Evolutionary conservation across 352 stramenopile species (phyloP).

Genomic region (Phytophthora sansomeana): DNA sequence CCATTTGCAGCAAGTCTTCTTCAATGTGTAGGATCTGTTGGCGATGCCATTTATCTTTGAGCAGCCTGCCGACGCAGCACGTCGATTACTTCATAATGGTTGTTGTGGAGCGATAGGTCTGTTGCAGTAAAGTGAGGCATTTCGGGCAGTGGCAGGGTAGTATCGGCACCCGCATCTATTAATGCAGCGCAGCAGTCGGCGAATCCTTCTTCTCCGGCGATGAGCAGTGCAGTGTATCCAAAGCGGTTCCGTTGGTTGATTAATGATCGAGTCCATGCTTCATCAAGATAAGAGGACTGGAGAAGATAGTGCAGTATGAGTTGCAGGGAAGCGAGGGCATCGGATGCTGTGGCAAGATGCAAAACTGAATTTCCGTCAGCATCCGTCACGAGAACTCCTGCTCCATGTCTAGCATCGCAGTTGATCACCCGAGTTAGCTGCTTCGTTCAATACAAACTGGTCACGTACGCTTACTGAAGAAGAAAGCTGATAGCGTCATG

Average conservation of each 20-base stretch:
- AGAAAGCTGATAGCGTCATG: conserved; percentile 21
- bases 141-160: conserved; percentile 17
- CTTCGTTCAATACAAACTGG: background rate
- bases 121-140: conserved; percentile 18
- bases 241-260: conserved; percentile 35
- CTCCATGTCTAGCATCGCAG: conserved; percentile 19
- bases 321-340: conserved; percentile 26
- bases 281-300: conserved; percentile 14
- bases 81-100: conserved; percentile 27
- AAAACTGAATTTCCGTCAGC: conserved; percentile 31
- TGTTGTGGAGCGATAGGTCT: conserved; percentile 27
- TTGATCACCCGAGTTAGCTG: background rate
- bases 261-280: conserved; percentile 14
- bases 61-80: conserved; percentile 17
- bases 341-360: conserved; percentile 30
- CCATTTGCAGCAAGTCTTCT: conserved; percentile 41
- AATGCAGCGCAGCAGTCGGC: conserved; percentile 23
- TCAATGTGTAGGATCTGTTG: conserved; percentile 18
- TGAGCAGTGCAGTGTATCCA: conserved; percentile 35
- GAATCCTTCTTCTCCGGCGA: conserved; percentile 34
- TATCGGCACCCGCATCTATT: conserved; percentile 12
- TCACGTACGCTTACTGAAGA: conserved; percentile 12
- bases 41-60: conserved; percentile 1
- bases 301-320: conserved; percentile 18
- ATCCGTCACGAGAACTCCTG: conserved; percentile 24